These are phyloP conservation scores for Eurotiales sp. DNA, from an alignment of 2,329 filamentous ascomycete genomes.

Conservation along the genomic window DNA sequence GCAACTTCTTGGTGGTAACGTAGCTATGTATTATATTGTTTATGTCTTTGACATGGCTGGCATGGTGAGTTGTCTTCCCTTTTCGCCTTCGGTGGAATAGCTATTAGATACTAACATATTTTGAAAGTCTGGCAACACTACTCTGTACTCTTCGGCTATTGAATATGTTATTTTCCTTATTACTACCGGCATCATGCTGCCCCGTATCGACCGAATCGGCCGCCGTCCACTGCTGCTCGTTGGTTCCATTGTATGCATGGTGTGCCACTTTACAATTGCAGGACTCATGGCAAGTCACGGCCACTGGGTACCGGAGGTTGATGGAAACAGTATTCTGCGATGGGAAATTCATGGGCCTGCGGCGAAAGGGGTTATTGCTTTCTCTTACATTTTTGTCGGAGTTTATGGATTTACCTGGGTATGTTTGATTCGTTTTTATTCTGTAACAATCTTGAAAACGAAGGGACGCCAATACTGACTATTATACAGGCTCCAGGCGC, in stretches of 20 bases:
- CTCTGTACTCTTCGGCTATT: conserved; percentile 53
- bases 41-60: conserved; percentile 59
- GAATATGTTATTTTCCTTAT: conserved; percentile 56
- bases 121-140: conserved; percentile 32
- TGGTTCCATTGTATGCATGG: conserved; percentile 46
- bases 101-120: conserved; percentile 7
- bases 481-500: conserved; percentile 49
- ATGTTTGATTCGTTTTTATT: too few species aligned
- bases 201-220: conserved; percentile 49
- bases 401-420: conserved; percentile 36
- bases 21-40: conserved; percentile 58
- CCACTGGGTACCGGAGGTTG: conserved; percentile 42
- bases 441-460: not conserved
- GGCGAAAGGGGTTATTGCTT: conserved; percentile 60
- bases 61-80: conserved; percentile 48
- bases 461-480: not conserved
- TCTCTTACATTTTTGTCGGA: conserved; percentile 53
- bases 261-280: conserved; percentile 52
- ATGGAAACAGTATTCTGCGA: conserved; percentile 44
- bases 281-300: conserved; percentile 51
- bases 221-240: conserved; percentile 47
- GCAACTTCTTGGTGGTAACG: conserved; percentile 55
- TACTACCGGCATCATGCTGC: conserved; percentile 50
- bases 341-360: conserved; percentile 49
- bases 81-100: not conserved